Percentiles rank a stretch among this genome's conserved stretches.
phyloP scores from a whole-genome alignment of 2,329 filamentous ascomycete genomes.

The Aurifilum marmelostoma region DNA sequence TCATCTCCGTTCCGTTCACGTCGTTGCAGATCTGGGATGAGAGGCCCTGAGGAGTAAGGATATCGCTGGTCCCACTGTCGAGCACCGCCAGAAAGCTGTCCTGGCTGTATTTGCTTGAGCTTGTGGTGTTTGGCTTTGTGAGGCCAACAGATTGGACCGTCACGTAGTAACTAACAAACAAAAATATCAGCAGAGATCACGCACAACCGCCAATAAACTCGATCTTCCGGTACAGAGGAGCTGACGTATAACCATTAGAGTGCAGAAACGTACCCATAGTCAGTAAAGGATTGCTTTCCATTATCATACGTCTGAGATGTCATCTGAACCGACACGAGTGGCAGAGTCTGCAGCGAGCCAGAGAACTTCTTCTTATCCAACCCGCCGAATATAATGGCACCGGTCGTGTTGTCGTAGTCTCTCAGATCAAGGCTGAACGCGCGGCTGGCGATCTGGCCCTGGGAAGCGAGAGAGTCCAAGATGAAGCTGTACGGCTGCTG shows the following conservation, averaged over 20 bases:
- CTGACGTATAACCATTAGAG: too few species aligned
- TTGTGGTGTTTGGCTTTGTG: conserved; percentile 7
- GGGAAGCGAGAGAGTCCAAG: conserved; percentile 19
- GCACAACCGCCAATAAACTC: too few species aligned
- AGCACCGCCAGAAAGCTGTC: conserved; percentile 47
- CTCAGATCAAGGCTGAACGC: conserved; percentile 20
- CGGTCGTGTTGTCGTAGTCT: conserved; percentile 10
- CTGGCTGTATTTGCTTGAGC: conserved; percentile 15
- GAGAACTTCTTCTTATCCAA: conserved; percentile 22
- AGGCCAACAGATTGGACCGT: conserved; percentile 29
- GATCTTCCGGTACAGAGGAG: not conserved
- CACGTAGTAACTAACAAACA: conserved; percentile 20
- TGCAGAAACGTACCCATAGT: not conserved
- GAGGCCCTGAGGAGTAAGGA: conserved; percentile 54
- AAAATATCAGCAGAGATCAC: not conserved
- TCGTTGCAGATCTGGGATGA: conserved; percentile 32
- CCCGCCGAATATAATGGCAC: conserved; percentile 25
- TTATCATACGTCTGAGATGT: not conserved
- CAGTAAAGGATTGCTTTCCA: not conserved
- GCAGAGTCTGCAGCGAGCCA: conserved; percentile 26
- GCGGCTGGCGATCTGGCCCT: conserved; percentile 20
- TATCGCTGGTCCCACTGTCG: conserved; percentile 57
- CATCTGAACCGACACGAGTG: conserved; percentile 17
- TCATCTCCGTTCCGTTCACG: conserved; percentile 1
- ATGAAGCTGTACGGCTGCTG: conserved; percentile 5